A percentile compares a stretch with the other conserved stretches of the same genome.
These are phyloP conservation scores for Cordyceps javanica DNA, from an alignment of 2,329 filamentous ascomycete species.

Conservation along the genomic window DNA sequence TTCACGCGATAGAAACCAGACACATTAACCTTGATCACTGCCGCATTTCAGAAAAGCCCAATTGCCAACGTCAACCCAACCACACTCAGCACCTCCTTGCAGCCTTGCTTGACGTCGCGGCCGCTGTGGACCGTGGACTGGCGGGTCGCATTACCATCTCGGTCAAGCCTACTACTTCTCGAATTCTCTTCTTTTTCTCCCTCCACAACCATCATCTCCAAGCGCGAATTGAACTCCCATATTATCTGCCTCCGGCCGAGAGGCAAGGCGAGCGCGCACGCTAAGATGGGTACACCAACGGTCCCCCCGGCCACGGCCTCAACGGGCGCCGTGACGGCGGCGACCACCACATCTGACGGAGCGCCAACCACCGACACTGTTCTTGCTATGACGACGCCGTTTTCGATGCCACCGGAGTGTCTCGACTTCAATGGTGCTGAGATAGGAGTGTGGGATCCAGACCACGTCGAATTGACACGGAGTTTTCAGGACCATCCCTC, in stretches of 20 bases:
- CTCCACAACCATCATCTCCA: background rate
- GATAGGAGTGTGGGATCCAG: background rate
- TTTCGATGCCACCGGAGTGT: background rate
- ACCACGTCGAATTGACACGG: background rate
- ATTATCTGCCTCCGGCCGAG: background rate
- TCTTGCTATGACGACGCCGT: constrained; percentile 1
- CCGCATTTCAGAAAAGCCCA: background rate
- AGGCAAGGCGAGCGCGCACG: background rate
- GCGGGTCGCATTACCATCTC: constrained; percentile 4
- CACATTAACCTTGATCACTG: background rate
- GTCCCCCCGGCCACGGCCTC: background rate
- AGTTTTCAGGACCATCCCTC: background rate
- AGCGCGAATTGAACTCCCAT: background rate
- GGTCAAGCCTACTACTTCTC: background rate
- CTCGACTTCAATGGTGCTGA: background rate
- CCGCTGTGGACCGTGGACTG: background rate
- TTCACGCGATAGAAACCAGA: background rate
- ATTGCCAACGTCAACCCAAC: background rate
- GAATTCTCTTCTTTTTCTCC: background rate
- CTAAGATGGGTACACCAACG: background rate
- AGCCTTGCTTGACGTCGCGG: too few species aligned
- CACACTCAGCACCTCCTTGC: background rate
- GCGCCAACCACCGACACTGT: background rate
- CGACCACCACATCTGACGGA: background rate
- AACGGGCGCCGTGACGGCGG: too few species aligned